These are phyloP conservation scores for Clitopilus hobsonii DNA, from an alignment of 768 basidiomycete species.

Conservation along the genomic window DNA sequence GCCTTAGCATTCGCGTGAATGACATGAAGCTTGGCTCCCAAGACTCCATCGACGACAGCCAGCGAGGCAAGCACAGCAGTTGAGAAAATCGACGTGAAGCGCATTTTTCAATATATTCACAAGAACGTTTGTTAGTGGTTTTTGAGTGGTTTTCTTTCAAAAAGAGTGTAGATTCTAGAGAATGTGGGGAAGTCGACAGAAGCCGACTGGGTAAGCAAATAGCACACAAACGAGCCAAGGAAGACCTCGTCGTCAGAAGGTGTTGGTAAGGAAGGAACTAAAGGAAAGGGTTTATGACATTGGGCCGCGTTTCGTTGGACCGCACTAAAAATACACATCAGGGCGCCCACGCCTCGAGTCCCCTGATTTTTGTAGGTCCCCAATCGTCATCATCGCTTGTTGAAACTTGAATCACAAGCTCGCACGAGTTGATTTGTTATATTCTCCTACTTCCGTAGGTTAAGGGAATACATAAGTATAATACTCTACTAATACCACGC, in stretches of 20 bases:
- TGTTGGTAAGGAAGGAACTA: background rate
- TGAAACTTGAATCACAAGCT: no score
- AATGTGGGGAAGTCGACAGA: slow-evolving; percentile 11
- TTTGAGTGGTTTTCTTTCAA: slow-evolving; percentile 1
- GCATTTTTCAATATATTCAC: background rate
- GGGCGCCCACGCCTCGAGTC: background rate
- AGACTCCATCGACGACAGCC: slow-evolving; percentile 6
- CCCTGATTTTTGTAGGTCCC: background rate
- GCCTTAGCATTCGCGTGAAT: background rate
- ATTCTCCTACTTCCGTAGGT: background rate
- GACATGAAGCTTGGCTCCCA: slow-evolving; percentile 3
- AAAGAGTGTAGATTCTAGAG: slow-evolving; percentile 6
- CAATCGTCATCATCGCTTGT: no score
- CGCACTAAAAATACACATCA: background rate
- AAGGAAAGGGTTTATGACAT: background rate
- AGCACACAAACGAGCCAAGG: background rate
- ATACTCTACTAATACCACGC: background rate
- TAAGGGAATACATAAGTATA: background rate
- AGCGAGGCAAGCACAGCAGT: slow-evolving; percentile 11
- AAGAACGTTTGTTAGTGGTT: slow-evolving; percentile 3
- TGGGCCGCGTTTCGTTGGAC: background rate
- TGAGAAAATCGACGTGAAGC: slow-evolving; percentile 11
- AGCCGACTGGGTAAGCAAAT: slow-evolving; percentile 3
- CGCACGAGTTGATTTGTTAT: no score
- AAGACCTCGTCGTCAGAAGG: background rate